Percentiles rank a stretch among this genome's conserved stretches.
These are phyloP conservation scores for Stemphylium vesicarium DNA, from an alignment of 2,329 filamentous ascomycete genomes.

Conservation along the genomic window DNA sequence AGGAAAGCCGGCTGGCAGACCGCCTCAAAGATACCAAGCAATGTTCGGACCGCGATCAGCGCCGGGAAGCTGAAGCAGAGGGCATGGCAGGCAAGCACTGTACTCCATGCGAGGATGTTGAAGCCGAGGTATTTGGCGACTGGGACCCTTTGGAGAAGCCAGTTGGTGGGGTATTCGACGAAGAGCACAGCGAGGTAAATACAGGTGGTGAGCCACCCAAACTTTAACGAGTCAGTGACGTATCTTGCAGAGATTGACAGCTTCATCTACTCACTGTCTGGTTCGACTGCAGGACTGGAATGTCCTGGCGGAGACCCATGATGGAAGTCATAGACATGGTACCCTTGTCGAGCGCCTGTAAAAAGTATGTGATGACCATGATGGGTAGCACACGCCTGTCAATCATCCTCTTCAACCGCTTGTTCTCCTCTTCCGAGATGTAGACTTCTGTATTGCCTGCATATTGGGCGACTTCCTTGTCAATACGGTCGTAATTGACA, in stretches of 20 bases:
- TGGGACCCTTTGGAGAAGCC: slow-evolving; percentile 67
- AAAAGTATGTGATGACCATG: slow-evolving; percentile 77
- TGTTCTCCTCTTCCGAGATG: slow-evolving; percentile 66
- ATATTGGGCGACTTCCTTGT: slow-evolving; percentile 75
- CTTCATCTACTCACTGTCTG: slow-evolving; percentile 29
- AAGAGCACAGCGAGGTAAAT: slow-evolving; percentile 75
- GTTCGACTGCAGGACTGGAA: slow-evolving; percentile 37
- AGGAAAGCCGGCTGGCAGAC: slow-evolving; percentile 73
- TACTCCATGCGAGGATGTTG: slow-evolving; percentile 70
- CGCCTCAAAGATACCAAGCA: slow-evolving; percentile 75
- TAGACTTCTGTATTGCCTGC: slow-evolving; percentile 61
- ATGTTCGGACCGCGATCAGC: slow-evolving; percentile 65
- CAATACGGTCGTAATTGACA: slow-evolving; percentile 66
- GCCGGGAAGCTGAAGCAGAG: slow-evolving; percentile 66
- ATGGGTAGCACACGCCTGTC: slow-evolving; percentile 70
- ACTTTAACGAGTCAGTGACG: slow-evolving; percentile 52
- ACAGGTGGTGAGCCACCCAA: slow-evolving; percentile 74
- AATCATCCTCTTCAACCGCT: slow-evolving; percentile 67
- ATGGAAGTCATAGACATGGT: slow-evolving; percentile 69
- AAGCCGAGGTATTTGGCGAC: slow-evolving; percentile 71
- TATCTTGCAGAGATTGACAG: neutral
- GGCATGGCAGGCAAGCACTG: slow-evolving; percentile 65
- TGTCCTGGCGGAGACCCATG: slow-evolving; percentile 62
- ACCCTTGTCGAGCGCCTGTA: slow-evolving; percentile 71
- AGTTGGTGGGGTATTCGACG: slow-evolving; percentile 76